Base-by-base conservation (phyloP, 352 stramenopile genomes). In the Globisporangium cystogenes region DNA sequence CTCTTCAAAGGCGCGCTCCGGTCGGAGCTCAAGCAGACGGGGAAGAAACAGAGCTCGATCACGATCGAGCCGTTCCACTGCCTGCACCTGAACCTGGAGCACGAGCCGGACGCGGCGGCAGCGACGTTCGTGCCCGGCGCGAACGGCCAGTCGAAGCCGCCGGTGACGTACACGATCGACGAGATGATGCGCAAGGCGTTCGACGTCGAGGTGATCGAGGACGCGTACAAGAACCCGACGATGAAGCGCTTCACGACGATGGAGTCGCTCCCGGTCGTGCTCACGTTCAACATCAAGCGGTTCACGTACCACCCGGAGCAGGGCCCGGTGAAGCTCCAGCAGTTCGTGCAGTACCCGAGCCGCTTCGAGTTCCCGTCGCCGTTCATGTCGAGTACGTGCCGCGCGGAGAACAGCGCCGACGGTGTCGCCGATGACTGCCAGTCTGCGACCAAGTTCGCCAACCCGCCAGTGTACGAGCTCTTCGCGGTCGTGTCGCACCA, bases 1-100 rank as follows among this genome's bases (percentile, higher is more conserved):
- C 61, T 93, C 29, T 93, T 93, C 42, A 93, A 92, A 53, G 83
- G 83, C 45, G 71, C 76, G 4, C 66, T 93, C 20, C 83, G 83
- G 41, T 90, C 80, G 0, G 83, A 93, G 45, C 58, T 90, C 47
- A 87, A 86, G 56, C 79, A 90, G 29, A 72, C 49, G 8, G 81
- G 81, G 12, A 84, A 82, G 58, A 82, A 80, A 40, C 74, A 90
- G 42, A 88, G 75, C 51, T 90, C 80, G 15, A 90, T 90, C 46
- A 93, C 81, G 15, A 86, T 93, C 31, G 83, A 93, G 55, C 79
- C 83, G n/a, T 93, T 93, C 51, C 81, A 93, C 55, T 93, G 81
- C 54, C 65, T 93, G 35, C 81, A 93, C 42, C 57, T 93, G 56
- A 90, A 87, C 42, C 64, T 93, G 15, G 78, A 90, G 26, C 74